phyloP scores from a whole-genome alignment of 345 rosid species.

The Firmiana major region DNA sequence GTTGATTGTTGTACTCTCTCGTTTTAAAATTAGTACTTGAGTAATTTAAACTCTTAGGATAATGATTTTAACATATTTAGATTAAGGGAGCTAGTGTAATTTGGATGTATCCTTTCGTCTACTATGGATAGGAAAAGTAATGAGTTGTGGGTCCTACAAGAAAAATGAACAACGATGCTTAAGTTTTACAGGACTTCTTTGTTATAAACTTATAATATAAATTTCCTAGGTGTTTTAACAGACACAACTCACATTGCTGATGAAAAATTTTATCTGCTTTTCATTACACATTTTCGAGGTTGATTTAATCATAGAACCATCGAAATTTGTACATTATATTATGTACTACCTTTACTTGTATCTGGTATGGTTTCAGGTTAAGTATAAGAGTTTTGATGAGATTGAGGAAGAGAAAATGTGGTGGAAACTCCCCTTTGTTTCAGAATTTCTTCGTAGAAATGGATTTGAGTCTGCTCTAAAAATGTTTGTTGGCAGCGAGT shows the following conservation, averaged over 20 bases:
- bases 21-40: not conserved
- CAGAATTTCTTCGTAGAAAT: constrained; percentile 58
- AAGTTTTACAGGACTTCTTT: not conserved
- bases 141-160: not conserved
- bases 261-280: not conserved
- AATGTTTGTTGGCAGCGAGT: constrained; percentile 54
- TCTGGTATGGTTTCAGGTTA: constrained; percentile 50
- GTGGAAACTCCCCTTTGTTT: constrained; percentile 76
- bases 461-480: constrained; percentile 64
- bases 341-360: not conserved
- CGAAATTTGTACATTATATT: not conserved
- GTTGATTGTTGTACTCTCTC: not conserved
- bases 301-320: not conserved
- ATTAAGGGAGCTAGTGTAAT: not conserved
- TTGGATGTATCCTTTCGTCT: not conserved
- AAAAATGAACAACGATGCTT: not conserved
- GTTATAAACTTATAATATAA: not conserved
- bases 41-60: not conserved
- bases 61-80: not conserved
- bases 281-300: not conserved
- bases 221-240: not conserved
- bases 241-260: not conserved
- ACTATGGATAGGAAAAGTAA: not conserved
- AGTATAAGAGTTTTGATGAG: constrained; percentile 69
- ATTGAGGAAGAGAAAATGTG: constrained; percentile 73